Base-by-base conservation (phyloP, 1,284 basidiomycete genomes). In the Rhodotorula sp. region DNA sequence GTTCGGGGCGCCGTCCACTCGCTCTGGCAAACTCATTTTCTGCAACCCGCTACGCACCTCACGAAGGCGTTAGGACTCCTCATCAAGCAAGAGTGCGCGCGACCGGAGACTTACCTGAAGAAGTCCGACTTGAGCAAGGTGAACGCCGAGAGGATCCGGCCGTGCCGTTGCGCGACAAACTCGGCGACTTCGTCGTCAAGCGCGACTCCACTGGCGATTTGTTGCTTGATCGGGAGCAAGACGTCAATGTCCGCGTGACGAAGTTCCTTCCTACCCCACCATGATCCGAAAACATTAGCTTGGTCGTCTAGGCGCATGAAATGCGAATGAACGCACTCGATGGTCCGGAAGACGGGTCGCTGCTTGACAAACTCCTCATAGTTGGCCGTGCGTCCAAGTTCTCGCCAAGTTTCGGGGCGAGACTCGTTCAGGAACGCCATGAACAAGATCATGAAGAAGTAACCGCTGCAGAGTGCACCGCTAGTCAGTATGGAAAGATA, bases 11-110 rank as follows among this genome's bases (percentile, higher is more conserved):
- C 94, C 94, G 17, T 96, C 92, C 55, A 97, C 91, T 29, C 93
- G 89, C 89, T 96, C 95, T 0, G 92, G 91, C 6, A 98, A 83
- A 18, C 91, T 91, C 88, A 95, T 92, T 83, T 96, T 96, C 82
- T 97, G 95, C 60, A 97, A 80, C 75, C 73, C 73, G 30, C 58
- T 51, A 24, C n/a, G n/a, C 24, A 51, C 37, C 37, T 42, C 37
- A 42, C 37, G 22, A 51, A 26, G 49, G 49, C n/a, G 24, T 22
- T 24, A 42, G 37, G 10, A 10, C 37, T 42, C 37, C 14, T 8
- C 37, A 42, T 12, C 37, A 3, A 42, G 37, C 37, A 12, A 12
- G 37, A 42, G 37, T 42, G 10, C 37, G 10, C 37, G 37, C 10
- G 37, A 42, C 10, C 10, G 37, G 37, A 42, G 10, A 42, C 10